Evolutionary conservation across 805 yeast genomes (phyloP), one percentile per base, ranked within the genome.

Genomic region (Saturnispora sanitii): DNA sequence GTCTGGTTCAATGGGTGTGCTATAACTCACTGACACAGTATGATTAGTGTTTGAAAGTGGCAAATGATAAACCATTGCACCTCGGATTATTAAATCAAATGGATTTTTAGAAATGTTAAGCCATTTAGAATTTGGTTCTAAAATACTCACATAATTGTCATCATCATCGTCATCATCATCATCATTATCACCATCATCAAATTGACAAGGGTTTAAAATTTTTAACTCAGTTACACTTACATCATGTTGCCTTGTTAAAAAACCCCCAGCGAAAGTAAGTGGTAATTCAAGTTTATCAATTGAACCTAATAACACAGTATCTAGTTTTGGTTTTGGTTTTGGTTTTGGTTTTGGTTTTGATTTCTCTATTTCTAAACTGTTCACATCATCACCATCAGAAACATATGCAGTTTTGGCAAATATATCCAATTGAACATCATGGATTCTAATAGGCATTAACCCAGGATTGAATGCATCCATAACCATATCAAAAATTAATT

Each of bases 381-480:
- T 19, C 16, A 8, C 34, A 26, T 29, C 31, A 33, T 3, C 8
- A 6, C 4, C 25, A n/a, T 29, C 23, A 4, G 26, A 32, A 19
- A 73, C 53, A 49, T 69, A 72, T 6, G 76, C 68, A 35, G 83
- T 74, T 50, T 77, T 79, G 2, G 90, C 96, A 65, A 90, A 90
- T 2, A 90, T 67, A 56, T 90, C 96, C 32, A 90, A 59, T 49
- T 84, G 90, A 8, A 80, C 79, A 12, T 76, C 74, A 32, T 67
- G 65, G 2, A 88, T 67, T 2, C 66, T 62, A 4, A 87, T 75
- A 2, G 82, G 68, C 48, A 87, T 67, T 60, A 88, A 72, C 0
- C 96, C 95, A 0, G 96, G 96, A 56, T 90, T 90, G 51, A 79
- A 75, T 0, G 94, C 94, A 44, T 77, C 81, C 18, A 86, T 74